Conservation (phyloP, 2,329 filamentous ascomycete species). For the Talaromyces piceae region DNA sequence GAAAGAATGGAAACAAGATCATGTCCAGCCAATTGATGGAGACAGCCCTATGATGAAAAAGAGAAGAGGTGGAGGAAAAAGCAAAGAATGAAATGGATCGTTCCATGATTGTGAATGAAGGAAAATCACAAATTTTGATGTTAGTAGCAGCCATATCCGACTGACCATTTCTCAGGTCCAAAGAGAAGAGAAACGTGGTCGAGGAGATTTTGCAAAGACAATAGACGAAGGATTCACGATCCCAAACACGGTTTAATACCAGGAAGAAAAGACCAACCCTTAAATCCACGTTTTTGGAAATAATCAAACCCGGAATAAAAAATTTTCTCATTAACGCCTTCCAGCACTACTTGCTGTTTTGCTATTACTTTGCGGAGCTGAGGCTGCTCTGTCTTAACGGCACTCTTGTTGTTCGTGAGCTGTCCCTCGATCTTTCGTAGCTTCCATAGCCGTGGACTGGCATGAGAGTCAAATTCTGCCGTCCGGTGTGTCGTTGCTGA, state of each 20-base stretch:
- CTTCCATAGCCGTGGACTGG: not conserved
- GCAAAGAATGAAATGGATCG: not conserved
- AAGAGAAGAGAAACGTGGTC: not conserved
- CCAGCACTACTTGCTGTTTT: not conserved
- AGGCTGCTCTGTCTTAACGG: not conserved
- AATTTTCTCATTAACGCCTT: not conserved
- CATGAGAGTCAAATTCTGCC: not conserved
- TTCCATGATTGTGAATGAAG: not conserved
- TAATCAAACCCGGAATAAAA: too few species aligned
- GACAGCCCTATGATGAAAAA: too few species aligned
- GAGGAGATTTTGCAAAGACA: not conserved
- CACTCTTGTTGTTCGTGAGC: not conserved
- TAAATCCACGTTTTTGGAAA: not conserved
- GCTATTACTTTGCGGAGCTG: not conserved
- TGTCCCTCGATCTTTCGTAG: not conserved
- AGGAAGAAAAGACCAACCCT: not conserved
- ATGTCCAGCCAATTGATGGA: too few species aligned
- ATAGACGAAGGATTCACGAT: not conserved
- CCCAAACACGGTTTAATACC: not conserved
- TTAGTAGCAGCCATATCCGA: not conserved
- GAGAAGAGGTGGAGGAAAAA: not conserved
- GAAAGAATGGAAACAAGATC: not conserved
- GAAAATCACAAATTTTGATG: not conserved
- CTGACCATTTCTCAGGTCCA: not conserved
- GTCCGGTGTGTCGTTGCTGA: slow-evolving; percentile 11